These are phyloP conservation scores for Corymbia maculata DNA, from an alignment of 345 rosid species.

Conservation along the genomic window DNA sequence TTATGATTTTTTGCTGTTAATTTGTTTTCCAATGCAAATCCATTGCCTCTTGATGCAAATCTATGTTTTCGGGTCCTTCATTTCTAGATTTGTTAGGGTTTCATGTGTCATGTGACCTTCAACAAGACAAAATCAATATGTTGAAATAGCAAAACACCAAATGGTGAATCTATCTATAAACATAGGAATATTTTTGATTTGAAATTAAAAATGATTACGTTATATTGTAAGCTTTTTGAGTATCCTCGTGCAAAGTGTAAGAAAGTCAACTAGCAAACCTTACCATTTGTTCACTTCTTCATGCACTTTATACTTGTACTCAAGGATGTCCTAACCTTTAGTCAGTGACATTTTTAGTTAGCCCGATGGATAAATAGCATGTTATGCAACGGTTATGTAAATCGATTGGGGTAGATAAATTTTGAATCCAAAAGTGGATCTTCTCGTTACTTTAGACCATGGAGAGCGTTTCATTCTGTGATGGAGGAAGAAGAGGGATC, in stretches of 20 bases:
- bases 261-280: neutral
- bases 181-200: neutral
- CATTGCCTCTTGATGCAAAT: too few species aligned
- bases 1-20: neutral
- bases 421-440: neutral
- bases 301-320: neutral
- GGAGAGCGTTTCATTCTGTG: neutral
- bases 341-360: neutral
- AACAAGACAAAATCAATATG: neutral
- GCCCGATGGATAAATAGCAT: neutral
- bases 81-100: neutral
- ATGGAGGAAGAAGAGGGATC: neutral
- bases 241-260: neutral
- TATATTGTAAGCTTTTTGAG: neutral
- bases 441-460: neutral
- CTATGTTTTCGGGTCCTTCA: neutral
- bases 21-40: neutral
- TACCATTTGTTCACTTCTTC: neutral
- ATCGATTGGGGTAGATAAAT: neutral
- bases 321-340: neutral
- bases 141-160: too few species aligned
- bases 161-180: too few species aligned
- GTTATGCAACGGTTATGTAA: neutral
- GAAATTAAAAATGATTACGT: neutral
- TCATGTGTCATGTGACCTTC: too few species aligned